Evolutionary conservation across 805 yeast species (phyloP).

Genomic region (Saturnispora galanensis): DNA sequence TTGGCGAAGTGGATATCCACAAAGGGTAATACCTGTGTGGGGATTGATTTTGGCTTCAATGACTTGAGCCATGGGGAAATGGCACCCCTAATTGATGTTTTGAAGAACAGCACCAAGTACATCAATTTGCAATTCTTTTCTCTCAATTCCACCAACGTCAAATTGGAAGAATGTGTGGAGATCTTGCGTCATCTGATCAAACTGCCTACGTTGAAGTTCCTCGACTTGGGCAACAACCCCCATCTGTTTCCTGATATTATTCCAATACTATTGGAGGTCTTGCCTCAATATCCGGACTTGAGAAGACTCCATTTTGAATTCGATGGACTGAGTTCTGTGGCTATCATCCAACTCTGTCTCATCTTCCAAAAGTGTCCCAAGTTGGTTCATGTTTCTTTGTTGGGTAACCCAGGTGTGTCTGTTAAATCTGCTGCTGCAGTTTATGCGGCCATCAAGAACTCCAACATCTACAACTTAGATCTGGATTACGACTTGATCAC

Average conservation of each 20-base stretch:
- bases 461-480: slow-evolving; percentile 42
- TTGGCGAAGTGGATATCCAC: slow-evolving; percentile 40
- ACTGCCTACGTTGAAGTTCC: slow-evolving; percentile 34
- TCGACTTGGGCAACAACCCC: slow-evolving; percentile 46
- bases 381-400: slow-evolving; percentile 42
- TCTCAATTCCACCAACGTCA: slow-evolving; percentile 40
- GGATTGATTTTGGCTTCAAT: slow-evolving; percentile 48
- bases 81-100: slow-evolving; percentile 35
- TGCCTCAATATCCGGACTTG: slow-evolving; percentile 37
- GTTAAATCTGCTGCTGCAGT: slow-evolving; percentile 37
- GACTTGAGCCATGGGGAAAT: slow-evolving; percentile 39
- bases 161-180: slow-evolving; percentile 30
- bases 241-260: slow-evolving; percentile 42
- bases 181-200: slow-evolving; percentile 30
- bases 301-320: slow-evolving; percentile 47
- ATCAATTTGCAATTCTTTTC: slow-evolving; percentile 40
- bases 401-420: slow-evolving; percentile 40
- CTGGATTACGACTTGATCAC: slow-evolving; percentile 40
- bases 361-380: slow-evolving; percentile 38
- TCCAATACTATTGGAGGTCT: slow-evolving; percentile 32
- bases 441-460: slow-evolving; percentile 40
- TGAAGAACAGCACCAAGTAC: slow-evolving; percentile 20
- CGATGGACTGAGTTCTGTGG: slow-evolving; percentile 37
- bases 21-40: slow-evolving; percentile 37
- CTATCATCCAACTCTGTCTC: slow-evolving; percentile 39